Evolutionary conservation across 139 green algal species (phyloP).

Genomic region (Mesostigma viride): DNA sequence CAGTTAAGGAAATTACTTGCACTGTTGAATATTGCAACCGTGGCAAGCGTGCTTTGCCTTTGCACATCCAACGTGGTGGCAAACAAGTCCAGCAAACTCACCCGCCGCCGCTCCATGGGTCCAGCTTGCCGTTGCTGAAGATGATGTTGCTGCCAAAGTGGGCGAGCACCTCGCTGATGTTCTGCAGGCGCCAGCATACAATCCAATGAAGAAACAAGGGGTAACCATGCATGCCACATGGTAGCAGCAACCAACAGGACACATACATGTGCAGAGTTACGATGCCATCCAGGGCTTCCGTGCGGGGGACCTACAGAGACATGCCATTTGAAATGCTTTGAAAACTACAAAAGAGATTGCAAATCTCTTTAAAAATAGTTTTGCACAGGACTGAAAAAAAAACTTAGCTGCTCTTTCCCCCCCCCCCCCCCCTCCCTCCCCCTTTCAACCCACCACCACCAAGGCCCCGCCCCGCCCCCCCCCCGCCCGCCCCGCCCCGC

Average conservation of each 20-base stretch:
- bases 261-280: background rate
- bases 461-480: too few relatives aligned
- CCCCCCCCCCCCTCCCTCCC: too few relatives aligned
- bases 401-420: too few relatives aligned
- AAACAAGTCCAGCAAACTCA: constrained; percentile 10
- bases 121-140: constrained; percentile 70
- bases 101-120: constrained; percentile 61
- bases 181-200: background rate
- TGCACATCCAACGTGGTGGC: background rate
- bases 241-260: background rate
- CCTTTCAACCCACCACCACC: too few relatives aligned
- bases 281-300: too few relatives aligned
- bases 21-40: background rate
- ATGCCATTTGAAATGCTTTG: too few relatives aligned
- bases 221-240: too few relatives aligned
- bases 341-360: too few relatives aligned
- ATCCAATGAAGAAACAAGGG: background rate
- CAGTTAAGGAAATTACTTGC: background rate
- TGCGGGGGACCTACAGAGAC: too few relatives aligned
- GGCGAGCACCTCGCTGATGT: constrained; percentile 7
- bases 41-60: background rate
- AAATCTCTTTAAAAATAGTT: too few relatives aligned
- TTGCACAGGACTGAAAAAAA: too few relatives aligned
- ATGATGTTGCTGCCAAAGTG: constrained; percentile 55
- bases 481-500: too few relatives aligned